A percentile compares a stretch with the other conserved stretches of the same genome.
Conservation (phyloP, 2,329 filamentous ascomycete species). For the Juglanconis juglandina region DNA sequence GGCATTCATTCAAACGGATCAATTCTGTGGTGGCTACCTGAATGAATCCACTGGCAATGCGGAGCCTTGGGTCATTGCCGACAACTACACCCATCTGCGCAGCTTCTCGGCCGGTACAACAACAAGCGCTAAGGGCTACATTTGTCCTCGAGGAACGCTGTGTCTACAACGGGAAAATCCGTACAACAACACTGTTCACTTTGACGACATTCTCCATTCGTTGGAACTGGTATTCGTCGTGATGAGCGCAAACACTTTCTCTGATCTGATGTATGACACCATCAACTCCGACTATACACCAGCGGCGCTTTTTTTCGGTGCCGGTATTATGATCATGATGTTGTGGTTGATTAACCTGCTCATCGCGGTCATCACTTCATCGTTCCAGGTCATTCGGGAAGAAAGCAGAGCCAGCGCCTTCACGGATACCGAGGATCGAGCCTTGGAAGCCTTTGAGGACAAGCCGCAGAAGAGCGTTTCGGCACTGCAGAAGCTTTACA, state of each 20-base stretch:
- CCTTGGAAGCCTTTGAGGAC: constrained; percentile 34
- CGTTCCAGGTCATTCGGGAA: constrained; percentile 96
- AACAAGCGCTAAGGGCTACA: constrained; percentile 70
- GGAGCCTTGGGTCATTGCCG: constrained; percentile 64
- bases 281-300: constrained; percentile 88
- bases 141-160: constrained; percentile 79
- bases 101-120: constrained; percentile 51
- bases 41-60: constrained; percentile 53
- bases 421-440: constrained; percentile 63
- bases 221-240: constrained; percentile 94
- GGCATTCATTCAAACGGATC: constrained; percentile 61
- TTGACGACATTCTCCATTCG: constrained; percentile 91
- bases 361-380: constrained; percentile 96
- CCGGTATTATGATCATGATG: constrained; percentile 83
- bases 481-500: constrained; percentile 66
- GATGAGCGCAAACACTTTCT: constrained; percentile 97
- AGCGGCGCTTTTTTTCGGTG: constrained; percentile 73
- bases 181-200: constrained; percentile 81
- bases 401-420: constrained; percentile 94
- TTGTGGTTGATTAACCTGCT: constrained; percentile 93
- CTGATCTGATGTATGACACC: constrained; percentile 90
- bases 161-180: constrained; percentile 80
- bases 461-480: constrained; percentile 41
- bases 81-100: constrained; percentile 32
- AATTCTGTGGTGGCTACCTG: constrained; percentile 85